Evolutionary conservation across 768 basidiomycete genomes (phyloP).

Genomic region (Leccinum olivaceopallidum): DNA sequence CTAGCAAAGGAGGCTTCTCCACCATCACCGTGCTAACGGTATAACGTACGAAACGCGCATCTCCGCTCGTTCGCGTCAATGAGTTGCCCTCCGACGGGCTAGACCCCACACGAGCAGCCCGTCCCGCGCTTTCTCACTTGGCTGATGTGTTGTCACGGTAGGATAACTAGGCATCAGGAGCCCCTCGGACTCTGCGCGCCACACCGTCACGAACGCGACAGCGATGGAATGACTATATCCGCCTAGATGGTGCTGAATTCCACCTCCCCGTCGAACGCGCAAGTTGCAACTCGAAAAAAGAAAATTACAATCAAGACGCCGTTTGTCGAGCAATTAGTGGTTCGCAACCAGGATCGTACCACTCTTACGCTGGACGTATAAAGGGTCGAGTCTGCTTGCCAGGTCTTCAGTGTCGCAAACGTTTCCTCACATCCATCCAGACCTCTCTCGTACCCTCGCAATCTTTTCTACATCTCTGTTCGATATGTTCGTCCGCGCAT

Average conservation of each 20-base stretch:
- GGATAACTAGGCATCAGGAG: not conserved
- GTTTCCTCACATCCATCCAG: not conserved
- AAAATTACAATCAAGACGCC: slow-evolving; percentile 18
- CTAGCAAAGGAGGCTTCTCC: slow-evolving; percentile 10
- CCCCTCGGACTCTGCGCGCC: not conserved
- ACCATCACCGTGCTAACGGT: slow-evolving; percentile 14
- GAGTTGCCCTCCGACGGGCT: slow-evolving; percentile 3
- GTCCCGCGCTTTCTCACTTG: slow-evolving; percentile 7
- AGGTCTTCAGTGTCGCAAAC: slow-evolving; percentile 1
- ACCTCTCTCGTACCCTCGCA: not conserved
- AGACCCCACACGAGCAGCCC: not conserved
- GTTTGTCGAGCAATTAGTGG: not conserved
- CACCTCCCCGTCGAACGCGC: slow-evolving; percentile 5
- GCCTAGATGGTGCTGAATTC: not conserved
- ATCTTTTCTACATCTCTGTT: not conserved
- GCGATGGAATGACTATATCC: slow-evolving; percentile 16
- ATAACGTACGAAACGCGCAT: slow-evolving; percentile 19
- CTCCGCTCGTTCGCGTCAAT: slow-evolving; percentile 4
- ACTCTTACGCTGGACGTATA: slow-evolving; percentile 13
- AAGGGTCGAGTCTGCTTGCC: not conserved
- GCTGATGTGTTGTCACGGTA: slow-evolving; percentile 6
- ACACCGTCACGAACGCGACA: not conserved
- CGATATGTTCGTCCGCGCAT: slow-evolving; percentile 18
- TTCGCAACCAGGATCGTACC: slow-evolving; percentile 9
- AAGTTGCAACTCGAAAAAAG: slow-evolving; percentile 9